phyloP scores from a whole-genome alignment of 2,329 filamentous ascomycete species.

The Malbranchea zuffiana region DNA sequence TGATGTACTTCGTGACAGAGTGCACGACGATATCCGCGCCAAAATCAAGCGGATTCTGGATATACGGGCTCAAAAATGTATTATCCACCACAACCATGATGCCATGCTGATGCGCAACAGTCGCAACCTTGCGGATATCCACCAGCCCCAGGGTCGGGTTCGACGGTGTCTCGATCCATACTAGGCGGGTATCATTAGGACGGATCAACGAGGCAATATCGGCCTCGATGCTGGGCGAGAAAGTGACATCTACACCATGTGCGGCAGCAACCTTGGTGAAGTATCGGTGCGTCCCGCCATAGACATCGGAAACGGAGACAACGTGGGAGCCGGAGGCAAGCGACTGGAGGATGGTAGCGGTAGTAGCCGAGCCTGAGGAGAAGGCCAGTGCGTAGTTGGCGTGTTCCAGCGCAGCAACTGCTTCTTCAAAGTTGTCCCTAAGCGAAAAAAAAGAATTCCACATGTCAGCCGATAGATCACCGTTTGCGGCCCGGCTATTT shows the following conservation, averaged over 20 bases:
- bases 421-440: slow-evolving; percentile 81
- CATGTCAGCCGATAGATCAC: slow-evolving; percentile 6
- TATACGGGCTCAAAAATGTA: slow-evolving; percentile 91
- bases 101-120: slow-evolving; percentile 72
- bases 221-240: slow-evolving; percentile 82
- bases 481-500: not conserved
- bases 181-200: slow-evolving; percentile 68
- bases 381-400: slow-evolving; percentile 90
- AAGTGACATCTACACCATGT: slow-evolving; percentile 88
- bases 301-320: slow-evolving; percentile 92
- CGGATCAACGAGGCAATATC: slow-evolving; percentile 78
- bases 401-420: slow-evolving; percentile 83
- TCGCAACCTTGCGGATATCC: slow-evolving; percentile 78
- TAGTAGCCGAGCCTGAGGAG: slow-evolving; percentile 86
- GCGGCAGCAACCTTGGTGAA: slow-evolving; percentile 96
- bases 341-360: slow-evolving; percentile 84
- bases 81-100: slow-evolving; percentile 98
- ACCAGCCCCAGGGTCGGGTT: slow-evolving; percentile 91
- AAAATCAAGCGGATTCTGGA: slow-evolving; percentile 91
- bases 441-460: not conserved
- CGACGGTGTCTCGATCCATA: slow-evolving; percentile 94
- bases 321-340: slow-evolving; percentile 86
- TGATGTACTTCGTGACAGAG: slow-evolving; percentile 98
- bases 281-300: slow-evolving; percentile 95
- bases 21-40: slow-evolving; percentile 96